phyloP scores from a whole-genome alignment of 2,329 filamentous ascomycete species.

The Sporothrix brasiliensis region DNA sequence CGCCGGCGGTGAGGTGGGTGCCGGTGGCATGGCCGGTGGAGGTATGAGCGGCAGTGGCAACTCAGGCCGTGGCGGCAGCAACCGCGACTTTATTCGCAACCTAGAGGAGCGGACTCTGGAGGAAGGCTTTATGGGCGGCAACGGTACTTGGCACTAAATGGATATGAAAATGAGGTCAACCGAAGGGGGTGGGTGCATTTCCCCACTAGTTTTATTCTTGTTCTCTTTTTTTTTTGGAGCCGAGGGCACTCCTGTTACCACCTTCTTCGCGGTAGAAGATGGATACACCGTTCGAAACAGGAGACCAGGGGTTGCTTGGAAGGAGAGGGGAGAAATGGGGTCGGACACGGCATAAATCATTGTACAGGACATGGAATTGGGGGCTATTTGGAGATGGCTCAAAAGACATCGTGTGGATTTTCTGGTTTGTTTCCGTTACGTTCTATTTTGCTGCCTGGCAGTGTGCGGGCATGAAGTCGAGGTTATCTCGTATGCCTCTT shows the following conservation, averaged over 20 bases:
- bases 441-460: no score
- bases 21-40: conserved; percentile 33
- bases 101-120: conserved; percentile 92
- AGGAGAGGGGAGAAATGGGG: neutral
- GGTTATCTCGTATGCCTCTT: neutral
- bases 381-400: neutral
- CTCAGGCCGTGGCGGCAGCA: conserved; percentile 40
- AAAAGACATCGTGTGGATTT: conserved; percentile 12
- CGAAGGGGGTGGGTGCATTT: neutral
- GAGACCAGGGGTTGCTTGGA: neutral
- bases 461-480: neutral
- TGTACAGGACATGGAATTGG: conserved; percentile 1
- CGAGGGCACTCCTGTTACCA: neutral
- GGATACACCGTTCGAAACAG: neutral
- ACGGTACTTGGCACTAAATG: conserved; percentile 65
- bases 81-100: conserved; percentile 90
- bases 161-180: neutral
- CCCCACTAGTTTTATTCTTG: neutral
- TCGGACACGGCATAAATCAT: neutral
- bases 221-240: neutral
- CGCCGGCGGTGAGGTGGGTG: conserved; percentile 21
- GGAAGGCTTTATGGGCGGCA: conserved; percentile 79
- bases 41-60: conserved; percentile 35
- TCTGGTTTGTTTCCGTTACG: neutral
- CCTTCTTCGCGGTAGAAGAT: neutral